Evolutionary conservation across 768 basidiomycete genomes (phyloP).

Genomic region (Tylopilus rubrobrunneus): DNA sequence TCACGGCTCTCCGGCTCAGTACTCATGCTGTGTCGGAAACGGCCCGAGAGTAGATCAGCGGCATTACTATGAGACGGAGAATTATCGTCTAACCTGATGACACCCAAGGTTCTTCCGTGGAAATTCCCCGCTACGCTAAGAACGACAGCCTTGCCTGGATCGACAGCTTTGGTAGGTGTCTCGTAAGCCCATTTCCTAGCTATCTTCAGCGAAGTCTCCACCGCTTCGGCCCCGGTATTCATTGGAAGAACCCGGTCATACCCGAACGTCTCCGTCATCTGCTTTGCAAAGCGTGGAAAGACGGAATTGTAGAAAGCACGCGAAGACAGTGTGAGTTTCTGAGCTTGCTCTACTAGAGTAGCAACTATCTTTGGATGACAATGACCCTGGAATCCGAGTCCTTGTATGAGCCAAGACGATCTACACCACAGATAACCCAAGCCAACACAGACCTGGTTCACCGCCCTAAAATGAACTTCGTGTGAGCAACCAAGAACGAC

Average conservation of each 20-base stretch:
- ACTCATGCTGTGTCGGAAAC: slow-evolving; percentile 61
- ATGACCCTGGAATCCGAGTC: slow-evolving; percentile 55
- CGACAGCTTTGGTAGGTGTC: slow-evolving; percentile 58
- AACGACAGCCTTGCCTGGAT: slow-evolving; percentile 71
- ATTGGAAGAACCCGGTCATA: slow-evolving; percentile 97
- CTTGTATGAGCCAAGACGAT: slow-evolving; percentile 11
- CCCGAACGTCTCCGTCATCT: slow-evolving; percentile 77
- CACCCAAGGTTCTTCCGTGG: slow-evolving; percentile 88
- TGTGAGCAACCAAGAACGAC: slow-evolving; percentile 3
- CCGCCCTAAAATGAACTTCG: slow-evolving; percentile 49
- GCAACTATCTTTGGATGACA: slow-evolving; percentile 87
- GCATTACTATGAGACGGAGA: background rate
- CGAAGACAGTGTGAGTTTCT: slow-evolving; percentile 88
- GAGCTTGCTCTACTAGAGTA: slow-evolving; percentile 79
- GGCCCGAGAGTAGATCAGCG: slow-evolving; percentile 11
- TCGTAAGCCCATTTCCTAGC: slow-evolving; percentile 97
- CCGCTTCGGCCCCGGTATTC: slow-evolving; percentile 99
- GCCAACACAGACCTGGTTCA: slow-evolving; percentile 67
- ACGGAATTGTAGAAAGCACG: slow-evolving; percentile 94
- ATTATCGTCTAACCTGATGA: slow-evolving; percentile 59
- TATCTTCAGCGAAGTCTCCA: slow-evolving; percentile 95
- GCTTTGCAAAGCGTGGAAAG: slow-evolving; percentile 87
- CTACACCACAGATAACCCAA: slow-evolving; percentile 4
- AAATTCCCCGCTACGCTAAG: slow-evolving; percentile 89
- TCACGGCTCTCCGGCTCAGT: slow-evolving; percentile 87